Conservation (phyloP, 2,329 filamentous ascomycete species). For the Penicillium sp. region DNA sequence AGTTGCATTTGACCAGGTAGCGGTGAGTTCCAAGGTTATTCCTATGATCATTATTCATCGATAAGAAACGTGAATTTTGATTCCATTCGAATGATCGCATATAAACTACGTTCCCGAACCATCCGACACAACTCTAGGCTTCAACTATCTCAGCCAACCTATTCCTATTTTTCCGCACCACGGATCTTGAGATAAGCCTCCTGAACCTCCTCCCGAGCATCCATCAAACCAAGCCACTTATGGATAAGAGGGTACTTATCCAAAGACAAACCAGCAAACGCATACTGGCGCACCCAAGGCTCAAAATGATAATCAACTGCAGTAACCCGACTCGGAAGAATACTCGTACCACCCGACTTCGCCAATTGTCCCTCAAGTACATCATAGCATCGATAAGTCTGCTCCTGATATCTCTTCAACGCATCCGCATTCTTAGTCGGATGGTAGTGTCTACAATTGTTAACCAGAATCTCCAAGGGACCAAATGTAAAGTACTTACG, state of each 20-base stretch:
- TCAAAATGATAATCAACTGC: slow-evolving; percentile 44
- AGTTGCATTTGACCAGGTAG: too few relatives aligned
- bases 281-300: slow-evolving; percentile 39
- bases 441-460: slow-evolving; percentile 35
- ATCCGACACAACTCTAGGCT: too few relatives aligned
- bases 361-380: slow-evolving; percentile 42
- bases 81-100: too few relatives aligned
- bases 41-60: too few relatives aligned
- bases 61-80: too few relatives aligned
- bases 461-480: background rate
- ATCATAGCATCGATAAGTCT: slow-evolving; percentile 41
- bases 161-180: slow-evolving; percentile 5
- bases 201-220: slow-evolving; percentile 37
- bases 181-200: slow-evolving; percentile 38
- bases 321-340: slow-evolving; percentile 36
- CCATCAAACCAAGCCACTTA: slow-evolving; percentile 39
- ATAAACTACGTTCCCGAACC: too few relatives aligned
- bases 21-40: too few relatives aligned
- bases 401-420: slow-evolving; percentile 37
- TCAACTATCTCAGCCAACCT: background rate
- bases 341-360: slow-evolving; percentile 36
- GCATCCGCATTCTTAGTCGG: slow-evolving; percentile 42
- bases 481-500: slow-evolving; percentile 12
- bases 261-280: slow-evolving; percentile 38
- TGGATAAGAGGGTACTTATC: slow-evolving; percentile 39